Evolutionary conservation across 768 basidiomycete species (phyloP), one percentile per base, ranked within the genome.

Genomic region (Amanita jacksonii): DNA sequence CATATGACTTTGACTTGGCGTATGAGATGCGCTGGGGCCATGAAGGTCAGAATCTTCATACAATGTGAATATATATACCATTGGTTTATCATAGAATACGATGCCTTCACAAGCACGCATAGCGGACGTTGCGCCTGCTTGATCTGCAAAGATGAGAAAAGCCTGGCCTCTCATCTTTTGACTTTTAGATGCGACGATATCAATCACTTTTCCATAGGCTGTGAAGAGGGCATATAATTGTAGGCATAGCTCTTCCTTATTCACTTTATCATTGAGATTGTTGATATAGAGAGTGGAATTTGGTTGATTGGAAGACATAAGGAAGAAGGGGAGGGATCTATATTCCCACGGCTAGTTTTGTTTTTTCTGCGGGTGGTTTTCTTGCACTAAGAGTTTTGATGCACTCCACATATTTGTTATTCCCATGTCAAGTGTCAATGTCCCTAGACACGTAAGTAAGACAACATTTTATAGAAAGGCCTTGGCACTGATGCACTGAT

Each of bases 131-230:
- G 91, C 89, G 43, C 81, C 79, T 8, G 87, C 77, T 39, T 94
- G 79, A 66, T 98, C 94, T 40, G 78, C 75, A 65, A 96, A 98
- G 54, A 94, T 91, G 57, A 97, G 81, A 64, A 96, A 98, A 1
- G 94, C 94, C 63, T 96, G 92, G 16, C 92, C 93, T 51, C 83
- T 77, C 81, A 87, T 89, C 62, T 81, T 85, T 47, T 76, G 66
- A 58, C 72, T 77, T 63, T 94, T 92, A 19, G 84, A 79, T 18
- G 93, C 92, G 46, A 97, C 76, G 47, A 98, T 79, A 61, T 97
- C 94, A 68, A 98, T 77, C 46, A 98, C 70, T 60, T 81, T 85
- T 60, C 94, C 94, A 65, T 96, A 87, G 34, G 92, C 86, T 6
- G 85, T 83, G 69, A 98, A 98, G 38, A 97, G 76, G 20, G 83